These are phyloP conservation scores for Aspergillus affinis DNA, from an alignment of 495 filamentous ascomycete genomes.

Conservation along the genomic window DNA sequence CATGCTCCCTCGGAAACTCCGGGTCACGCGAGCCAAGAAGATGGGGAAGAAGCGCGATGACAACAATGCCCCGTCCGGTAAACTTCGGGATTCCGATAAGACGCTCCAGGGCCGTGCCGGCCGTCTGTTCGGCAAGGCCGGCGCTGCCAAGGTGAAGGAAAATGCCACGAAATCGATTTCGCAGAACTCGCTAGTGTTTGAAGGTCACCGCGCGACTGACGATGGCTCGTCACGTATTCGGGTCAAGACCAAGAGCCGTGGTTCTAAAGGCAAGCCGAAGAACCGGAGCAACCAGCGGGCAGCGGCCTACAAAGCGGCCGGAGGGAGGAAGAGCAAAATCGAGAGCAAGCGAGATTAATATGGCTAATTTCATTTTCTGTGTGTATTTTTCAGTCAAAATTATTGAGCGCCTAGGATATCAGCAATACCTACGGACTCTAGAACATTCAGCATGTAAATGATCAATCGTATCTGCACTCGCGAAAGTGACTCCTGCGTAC, in stretches of 20 bases:
- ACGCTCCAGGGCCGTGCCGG: slow-evolving; percentile 76
- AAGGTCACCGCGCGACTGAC: slow-evolving; percentile 79
- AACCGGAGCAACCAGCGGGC: slow-evolving; percentile 56
- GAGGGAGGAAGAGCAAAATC: slow-evolving; percentile 39
- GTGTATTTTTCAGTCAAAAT: neutral
- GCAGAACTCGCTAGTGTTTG: slow-evolving; percentile 74
- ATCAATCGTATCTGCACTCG: too few species aligned
- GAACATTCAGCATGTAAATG: neutral
- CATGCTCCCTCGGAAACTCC: slow-evolving; percentile 81
- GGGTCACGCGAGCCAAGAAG: slow-evolving; percentile 81
- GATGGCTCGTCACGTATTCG: slow-evolving; percentile 62
- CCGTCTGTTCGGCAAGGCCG: slow-evolving; percentile 80
- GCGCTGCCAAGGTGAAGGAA: slow-evolving; percentile 62
- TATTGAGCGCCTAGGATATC: neutral
- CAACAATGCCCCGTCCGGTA: slow-evolving; percentile 39
- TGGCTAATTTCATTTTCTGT: neutral
- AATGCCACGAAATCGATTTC: slow-evolving; percentile 34
- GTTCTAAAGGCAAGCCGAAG: slow-evolving; percentile 53
- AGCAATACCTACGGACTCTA: neutral
- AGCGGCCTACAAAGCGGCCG: slow-evolving; percentile 64
- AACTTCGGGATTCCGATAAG: slow-evolving; percentile 62
- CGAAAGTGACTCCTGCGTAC: neutral
- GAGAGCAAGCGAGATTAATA: neutral
- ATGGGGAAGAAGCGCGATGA: slow-evolving; percentile 64
- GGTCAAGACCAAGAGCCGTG: slow-evolving; percentile 58